Conservation (phyloP, 495 filamentous ascomycete genomes). For the Penicillium bovifimosum region DNA sequence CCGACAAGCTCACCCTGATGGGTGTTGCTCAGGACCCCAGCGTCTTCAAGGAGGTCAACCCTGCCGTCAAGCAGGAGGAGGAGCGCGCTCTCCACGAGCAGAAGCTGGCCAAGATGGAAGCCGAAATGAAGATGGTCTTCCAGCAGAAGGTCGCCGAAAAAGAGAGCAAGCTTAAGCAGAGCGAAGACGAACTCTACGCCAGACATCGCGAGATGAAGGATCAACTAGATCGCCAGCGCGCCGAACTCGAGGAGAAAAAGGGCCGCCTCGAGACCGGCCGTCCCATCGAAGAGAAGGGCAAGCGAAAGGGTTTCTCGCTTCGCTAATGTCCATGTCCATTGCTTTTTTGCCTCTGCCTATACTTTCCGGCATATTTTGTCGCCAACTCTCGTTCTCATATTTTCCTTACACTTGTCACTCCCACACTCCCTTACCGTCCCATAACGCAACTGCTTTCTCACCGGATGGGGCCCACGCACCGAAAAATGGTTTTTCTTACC, state of each 20-base stretch:
- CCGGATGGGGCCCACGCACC: slow-evolving; percentile 30
- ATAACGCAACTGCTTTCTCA: slow-evolving; percentile 25
- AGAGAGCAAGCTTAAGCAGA: slow-evolving; percentile 98
- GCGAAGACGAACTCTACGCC: slow-evolving; percentile 97
- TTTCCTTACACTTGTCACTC: slow-evolving; percentile 31
- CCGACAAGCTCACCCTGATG: slow-evolving; percentile 97
- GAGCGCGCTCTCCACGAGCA: slow-evolving; percentile 96
- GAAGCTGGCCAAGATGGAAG: slow-evolving; percentile 99
- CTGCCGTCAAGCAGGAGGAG: slow-evolving; percentile 99
- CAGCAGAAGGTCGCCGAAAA: slow-evolving; percentile 99
- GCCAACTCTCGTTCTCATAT: slow-evolving; percentile 26
- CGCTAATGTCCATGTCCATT: slow-evolving; percentile 51
- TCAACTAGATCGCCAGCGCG: slow-evolving; percentile 87
- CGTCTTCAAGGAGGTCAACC: slow-evolving; percentile 99
- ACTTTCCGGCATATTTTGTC: slow-evolving; percentile 23
- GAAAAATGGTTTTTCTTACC: slow-evolving; percentile 23
- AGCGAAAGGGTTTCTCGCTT: slow-evolving; percentile 96
- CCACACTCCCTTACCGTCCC: slow-evolving; percentile 33
- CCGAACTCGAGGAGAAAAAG: slow-evolving; percentile 98
- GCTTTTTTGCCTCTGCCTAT: slow-evolving; percentile 17
- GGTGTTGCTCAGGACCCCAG: slow-evolving; percentile 96
- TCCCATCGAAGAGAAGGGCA: slow-evolving; percentile 89
- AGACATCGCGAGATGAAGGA: slow-evolving; percentile 99
- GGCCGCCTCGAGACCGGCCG: slow-evolving; percentile 83
- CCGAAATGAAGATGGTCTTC: slow-evolving; percentile 99